Evolutionary conservation across 2,329 filamentous ascomycete species (phyloP).

Genomic region (Uncinocarpus reesii): DNA sequence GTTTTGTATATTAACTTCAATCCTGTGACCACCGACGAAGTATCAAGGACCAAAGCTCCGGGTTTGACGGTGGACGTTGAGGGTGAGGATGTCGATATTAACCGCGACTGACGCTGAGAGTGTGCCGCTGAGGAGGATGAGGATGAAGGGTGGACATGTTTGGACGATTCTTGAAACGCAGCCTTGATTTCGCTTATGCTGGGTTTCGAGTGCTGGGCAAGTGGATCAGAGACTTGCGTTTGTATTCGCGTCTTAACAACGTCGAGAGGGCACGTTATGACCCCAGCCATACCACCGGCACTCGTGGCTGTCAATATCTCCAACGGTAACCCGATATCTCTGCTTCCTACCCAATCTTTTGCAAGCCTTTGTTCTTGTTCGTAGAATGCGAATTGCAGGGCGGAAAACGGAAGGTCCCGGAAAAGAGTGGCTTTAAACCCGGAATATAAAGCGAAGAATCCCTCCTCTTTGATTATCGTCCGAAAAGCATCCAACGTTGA

Average conservation of each 20-base stretch:
- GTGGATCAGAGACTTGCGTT: constrained; percentile 59
- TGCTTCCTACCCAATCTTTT: constrained; percentile 62
- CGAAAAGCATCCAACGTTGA: constrained; percentile 71
- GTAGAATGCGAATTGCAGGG: constrained; percentile 95
- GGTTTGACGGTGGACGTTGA: constrained; percentile 72
- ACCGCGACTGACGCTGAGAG: constrained; percentile 48
- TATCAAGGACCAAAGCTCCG: constrained; percentile 70
- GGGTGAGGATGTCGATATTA: constrained; percentile 82
- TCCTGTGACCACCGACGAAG: constrained; percentile 77
- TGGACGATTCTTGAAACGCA: constrained; percentile 15
- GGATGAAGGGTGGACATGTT: constrained; percentile 22
- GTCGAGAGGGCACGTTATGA: constrained; percentile 89
- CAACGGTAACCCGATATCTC: constrained; percentile 72
- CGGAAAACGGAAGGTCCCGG: constrained; percentile 89
- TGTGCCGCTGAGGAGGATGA: constrained; percentile 23
- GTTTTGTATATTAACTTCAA: constrained; percentile 78
- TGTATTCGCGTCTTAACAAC: constrained; percentile 96
- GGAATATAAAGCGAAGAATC: constrained; percentile 75
- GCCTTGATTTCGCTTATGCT: constrained; percentile 15
- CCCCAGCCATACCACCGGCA: constrained; percentile 84
- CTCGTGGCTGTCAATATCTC: constrained; percentile 83
- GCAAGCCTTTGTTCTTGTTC: constrained; percentile 84
- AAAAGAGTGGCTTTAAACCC: constrained; percentile 96
- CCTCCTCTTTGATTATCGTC: constrained; percentile 76
- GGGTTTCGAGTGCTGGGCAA: constrained; percentile 15